phyloP scores from a whole-genome alignment of 306 rosid species.

The Rosa lucieae region DNA sequence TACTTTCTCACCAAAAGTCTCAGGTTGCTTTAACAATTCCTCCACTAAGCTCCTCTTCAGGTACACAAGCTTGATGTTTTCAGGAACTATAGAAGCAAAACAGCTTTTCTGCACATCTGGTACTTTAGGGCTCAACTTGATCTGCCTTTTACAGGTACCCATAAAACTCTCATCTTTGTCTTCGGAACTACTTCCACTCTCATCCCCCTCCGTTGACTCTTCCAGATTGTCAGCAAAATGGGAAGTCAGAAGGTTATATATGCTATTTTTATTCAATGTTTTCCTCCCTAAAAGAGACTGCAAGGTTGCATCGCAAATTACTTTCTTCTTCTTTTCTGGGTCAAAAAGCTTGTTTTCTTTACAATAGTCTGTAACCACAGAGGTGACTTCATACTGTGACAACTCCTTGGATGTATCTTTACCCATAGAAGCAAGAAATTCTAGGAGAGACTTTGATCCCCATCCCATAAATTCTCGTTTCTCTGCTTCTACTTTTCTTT shows the following conservation, averaged over 20 bases:
- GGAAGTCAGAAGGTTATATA: constrained; percentile 43
- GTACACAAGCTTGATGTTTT: constrained; percentile 65
- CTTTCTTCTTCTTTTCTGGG: constrained; percentile 51
- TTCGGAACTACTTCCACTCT: constrained; percentile 36
- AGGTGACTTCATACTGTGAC: constrained; percentile 59
- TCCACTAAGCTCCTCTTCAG: constrained; percentile 73
- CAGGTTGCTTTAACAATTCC: constrained; percentile 50
- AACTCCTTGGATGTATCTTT: constrained; percentile 39
- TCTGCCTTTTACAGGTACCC: constrained; percentile 26
- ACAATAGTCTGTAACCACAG: constrained; percentile 58
- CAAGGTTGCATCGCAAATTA: constrained; percentile 56
- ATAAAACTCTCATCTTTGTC: constrained; percentile 32
- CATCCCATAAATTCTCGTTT: constrained; percentile 65
- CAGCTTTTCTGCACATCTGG: constrained; percentile 34
- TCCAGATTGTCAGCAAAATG: constrained; percentile 68
- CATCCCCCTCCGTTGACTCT: constrained; percentile 45
- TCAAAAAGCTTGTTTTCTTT: constrained; percentile 58
- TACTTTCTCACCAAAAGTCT: constrained; percentile 55
- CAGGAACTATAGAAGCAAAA: constrained; percentile 55
- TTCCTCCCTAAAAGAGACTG: constrained; percentile 53
- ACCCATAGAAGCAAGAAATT: constrained; percentile 55
- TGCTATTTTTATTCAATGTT: constrained; percentile 44
- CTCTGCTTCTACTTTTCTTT: constrained; percentile 40
- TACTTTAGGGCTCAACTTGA: constrained; percentile 26
- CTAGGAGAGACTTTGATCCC: constrained; percentile 60